Evolutionary conservation across 495 filamentous ascomycete genomes (phyloP), one percentile per base, ranked within the genome.

Genomic region (Daldinia grandis): DNA sequence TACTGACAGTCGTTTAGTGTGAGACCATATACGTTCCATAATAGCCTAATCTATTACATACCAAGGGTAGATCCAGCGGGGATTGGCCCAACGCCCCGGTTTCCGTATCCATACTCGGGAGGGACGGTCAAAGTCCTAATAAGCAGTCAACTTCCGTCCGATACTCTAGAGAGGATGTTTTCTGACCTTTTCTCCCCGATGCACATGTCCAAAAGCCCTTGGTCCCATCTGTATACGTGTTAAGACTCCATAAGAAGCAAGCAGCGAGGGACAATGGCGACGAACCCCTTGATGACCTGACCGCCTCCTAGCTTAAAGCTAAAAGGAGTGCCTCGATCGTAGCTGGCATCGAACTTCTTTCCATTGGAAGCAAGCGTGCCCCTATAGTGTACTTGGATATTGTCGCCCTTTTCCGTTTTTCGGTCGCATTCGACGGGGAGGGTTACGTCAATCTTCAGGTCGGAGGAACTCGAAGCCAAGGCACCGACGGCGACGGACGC

Each of bases 151-250:
- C 55, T 17, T 66, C 55, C 31, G 51, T 57, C 17, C 30, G 30
- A 19, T 31, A 17, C 17, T 57, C 51, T 9, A n/a, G 24, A 28
- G 25, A 53, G 10, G 12, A 10, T 19, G 15, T 28, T n/a, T 10
- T 50, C 76, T 40, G 58, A 75, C 76, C 83, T 87, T 87, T 94
- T 95, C 85, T 99, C 95, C 37, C 95, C 96, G 72, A 97, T 90
- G 79, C 95, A 98, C 95, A 99, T 98, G 73, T 93, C 93, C 61
- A 96, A 74, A 33, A 97, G 85, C 40, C 95, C 94, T 75, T 95
- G 78, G 77, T 98, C 95, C 95, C 95, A 98, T 76, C 85, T 87
- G 49, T 35, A 63, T 40, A 35, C 40, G 12, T 19, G 63, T 72
- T 63, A 78, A 51, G 58, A 74, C 38, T 65, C 50, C 19, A 57